Evolutionary conservation across 495 filamentous ascomycete species (phyloP).

Genomic region (Penicillium canariense): DNA sequence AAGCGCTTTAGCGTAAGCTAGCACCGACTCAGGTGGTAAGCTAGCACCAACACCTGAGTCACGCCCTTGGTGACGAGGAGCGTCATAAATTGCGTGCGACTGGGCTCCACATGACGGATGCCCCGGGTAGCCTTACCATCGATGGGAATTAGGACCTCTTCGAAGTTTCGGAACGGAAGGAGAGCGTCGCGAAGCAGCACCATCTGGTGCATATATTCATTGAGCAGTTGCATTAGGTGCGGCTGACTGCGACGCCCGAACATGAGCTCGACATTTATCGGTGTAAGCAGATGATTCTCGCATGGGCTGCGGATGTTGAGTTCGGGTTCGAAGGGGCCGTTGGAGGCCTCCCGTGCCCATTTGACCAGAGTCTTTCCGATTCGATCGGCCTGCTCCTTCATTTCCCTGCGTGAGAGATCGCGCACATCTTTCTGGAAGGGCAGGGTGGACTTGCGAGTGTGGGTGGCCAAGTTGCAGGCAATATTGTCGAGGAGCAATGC

Average conservation of each 20-base stretch:
- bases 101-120: slow-evolving; percentile 21
- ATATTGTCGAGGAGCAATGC: slow-evolving; percentile 28
- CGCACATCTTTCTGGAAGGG: slow-evolving; percentile 8
- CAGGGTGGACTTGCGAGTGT: slow-evolving; percentile 31
- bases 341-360: slow-evolving; percentile 22
- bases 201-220: slow-evolving; percentile 39
- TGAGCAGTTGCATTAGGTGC: slow-evolving; percentile 34
- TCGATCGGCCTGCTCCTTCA: slow-evolving; percentile 24
- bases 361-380: slow-evolving; percentile 27
- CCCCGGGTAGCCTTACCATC: slow-evolving; percentile 18
- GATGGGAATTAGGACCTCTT: slow-evolving; percentile 28
- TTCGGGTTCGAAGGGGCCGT: slow-evolving; percentile 11
- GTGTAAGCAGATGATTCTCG: slow-evolving; percentile 31
- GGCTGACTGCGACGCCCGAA: slow-evolving; percentile 25
- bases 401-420: slow-evolving; percentile 26
- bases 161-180: slow-evolving; percentile 33
- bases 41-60: slow-evolving; percentile 18
- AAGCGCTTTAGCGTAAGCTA: slow-evolving; percentile 22
- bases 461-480: slow-evolving; percentile 24
- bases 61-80: slow-evolving; percentile 21
- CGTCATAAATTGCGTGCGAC: slow-evolving; percentile 24
- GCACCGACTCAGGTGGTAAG: slow-evolving; percentile 3
- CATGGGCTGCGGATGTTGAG: slow-evolving; percentile 30
- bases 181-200: slow-evolving; percentile 33
- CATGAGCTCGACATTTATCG: slow-evolving; percentile 25